phyloP scores from a whole-genome alignment of 2,329 filamentous ascomycete species.

The Orbilia oligospora region DNA sequence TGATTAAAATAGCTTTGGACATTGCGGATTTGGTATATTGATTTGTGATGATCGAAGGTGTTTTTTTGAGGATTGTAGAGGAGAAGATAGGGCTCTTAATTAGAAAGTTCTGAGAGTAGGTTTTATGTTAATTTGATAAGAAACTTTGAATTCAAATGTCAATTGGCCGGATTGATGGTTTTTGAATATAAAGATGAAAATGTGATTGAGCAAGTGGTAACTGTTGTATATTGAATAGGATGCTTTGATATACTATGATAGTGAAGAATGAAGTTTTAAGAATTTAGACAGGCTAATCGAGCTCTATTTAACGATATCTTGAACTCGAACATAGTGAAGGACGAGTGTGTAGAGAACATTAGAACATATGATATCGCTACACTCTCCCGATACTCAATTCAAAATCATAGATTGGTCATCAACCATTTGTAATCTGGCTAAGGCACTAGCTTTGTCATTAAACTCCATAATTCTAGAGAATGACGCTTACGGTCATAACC shows the following conservation, averaged over 20 bases:
- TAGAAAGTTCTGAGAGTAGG: background rate
- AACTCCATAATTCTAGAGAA: background rate
- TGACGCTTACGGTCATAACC: background rate
- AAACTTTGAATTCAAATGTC: background rate
- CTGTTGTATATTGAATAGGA: background rate
- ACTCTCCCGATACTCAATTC: background rate
- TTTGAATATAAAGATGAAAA: background rate
- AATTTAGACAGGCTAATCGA: background rate
- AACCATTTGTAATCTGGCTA: slow-evolving; percentile 9
- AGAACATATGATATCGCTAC: background rate
- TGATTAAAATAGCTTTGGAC: slow-evolving; percentile 66
- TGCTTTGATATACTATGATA: slow-evolving; percentile 16
- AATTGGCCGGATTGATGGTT: background rate
- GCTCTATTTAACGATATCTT: background rate
- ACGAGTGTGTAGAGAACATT: background rate
- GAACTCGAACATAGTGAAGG: background rate
- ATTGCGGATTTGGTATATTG: slow-evolving; percentile 6
- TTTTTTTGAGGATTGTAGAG: background rate
- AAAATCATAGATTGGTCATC: slow-evolving; percentile 23
- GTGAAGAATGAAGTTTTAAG: slow-evolving; percentile 3
- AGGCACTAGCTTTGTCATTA: slow-evolving; percentile 2
- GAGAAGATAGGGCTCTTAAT: background rate
- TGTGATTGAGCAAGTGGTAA: too few species aligned
- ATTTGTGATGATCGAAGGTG: background rate
- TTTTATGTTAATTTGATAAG: background rate